A percentile compares a stretch with the other conserved stretches of the same genome.
phyloP scores from a whole-genome alignment of 192 early-diverging fungal genomes.

The Coemansia sp. region DNA sequence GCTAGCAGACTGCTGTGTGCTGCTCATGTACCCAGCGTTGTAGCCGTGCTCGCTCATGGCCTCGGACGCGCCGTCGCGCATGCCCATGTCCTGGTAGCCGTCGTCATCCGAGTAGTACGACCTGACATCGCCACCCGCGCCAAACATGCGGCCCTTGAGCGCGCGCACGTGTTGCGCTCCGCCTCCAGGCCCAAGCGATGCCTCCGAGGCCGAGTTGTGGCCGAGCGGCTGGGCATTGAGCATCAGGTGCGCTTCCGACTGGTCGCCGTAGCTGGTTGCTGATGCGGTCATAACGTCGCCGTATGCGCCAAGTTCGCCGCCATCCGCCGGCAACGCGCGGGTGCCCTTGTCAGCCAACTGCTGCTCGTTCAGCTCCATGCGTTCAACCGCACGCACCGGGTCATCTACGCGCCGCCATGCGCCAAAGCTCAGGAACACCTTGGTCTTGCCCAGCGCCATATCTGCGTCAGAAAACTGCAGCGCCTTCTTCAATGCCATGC shows the following conservation, averaged over 20 bases:
- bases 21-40: conserved; percentile 20
- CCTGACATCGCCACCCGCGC: conserved; percentile 50
- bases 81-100: conserved; percentile 49
- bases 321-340: conserved; percentile 10
- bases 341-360: conserved; percentile 34
- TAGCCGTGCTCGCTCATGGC: conserved; percentile 31
- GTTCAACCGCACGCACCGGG: conserved; percentile 57
- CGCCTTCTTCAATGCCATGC: conserved; percentile 35
- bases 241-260: conserved; percentile 45
- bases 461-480: conserved; percentile 46
- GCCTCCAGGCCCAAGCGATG: conserved; percentile 14
- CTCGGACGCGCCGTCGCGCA: conserved; percentile 36
- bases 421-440: conserved; percentile 68
- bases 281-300: conserved; percentile 15
- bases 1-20: conserved; percentile 7
- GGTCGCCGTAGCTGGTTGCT: conserved; percentile 41
- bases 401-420: conserved; percentile 83
- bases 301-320: conserved; percentile 38
- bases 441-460: conserved; percentile 51
- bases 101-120: conserved; percentile 62
- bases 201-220: conserved; percentile 26
- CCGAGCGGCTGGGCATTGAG: conserved; percentile 42
- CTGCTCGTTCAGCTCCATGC: conserved; percentile 55
- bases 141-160: conserved; percentile 46
- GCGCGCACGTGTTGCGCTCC: conserved; percentile 41